phyloP scores from a whole-genome alignment of 2,329 filamentous ascomycete genomes.

The Rhinocladiella mackenziei region DNA sequence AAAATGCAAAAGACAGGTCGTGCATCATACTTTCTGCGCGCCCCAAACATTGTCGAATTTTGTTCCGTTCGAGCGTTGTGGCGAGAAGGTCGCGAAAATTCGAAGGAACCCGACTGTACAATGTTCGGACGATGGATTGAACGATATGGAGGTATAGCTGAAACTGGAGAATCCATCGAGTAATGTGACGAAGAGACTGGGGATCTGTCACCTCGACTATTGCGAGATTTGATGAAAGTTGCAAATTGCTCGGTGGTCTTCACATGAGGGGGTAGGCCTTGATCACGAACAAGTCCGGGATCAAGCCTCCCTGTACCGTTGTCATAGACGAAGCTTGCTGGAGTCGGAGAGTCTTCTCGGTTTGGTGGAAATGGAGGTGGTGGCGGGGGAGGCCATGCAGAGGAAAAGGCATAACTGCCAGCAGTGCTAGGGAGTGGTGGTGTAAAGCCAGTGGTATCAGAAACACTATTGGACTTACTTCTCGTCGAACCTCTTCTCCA shows the following conservation, averaged over 20 bases:
- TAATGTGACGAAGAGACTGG: conserved; percentile 9
- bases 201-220: conserved; percentile 1
- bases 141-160: neutral
- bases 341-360: conserved; percentile 1
- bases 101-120: neutral
- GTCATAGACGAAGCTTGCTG: conserved; percentile 13
- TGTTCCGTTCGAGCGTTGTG: neutral
- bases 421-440: too few relatives aligned
- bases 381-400: neutral
- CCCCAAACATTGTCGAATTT: conserved; percentile 3
- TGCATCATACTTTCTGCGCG: conserved; percentile 13
- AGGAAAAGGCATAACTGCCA: neutral
- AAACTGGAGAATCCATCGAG: conserved; percentile 4
- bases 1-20: conserved; percentile 4
- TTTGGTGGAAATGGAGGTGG: neutral
- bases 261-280: conserved; percentile 7
- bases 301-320: conserved; percentile 16
- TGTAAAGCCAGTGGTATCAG: too few relatives aligned
- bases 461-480: too few relatives aligned
- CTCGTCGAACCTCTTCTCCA: too few relatives aligned
- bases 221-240: conserved; percentile 9
- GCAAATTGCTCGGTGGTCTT: conserved; percentile 16
- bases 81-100: neutral
- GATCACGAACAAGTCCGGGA: conserved; percentile 7
- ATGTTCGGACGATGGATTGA: neutral